Percentiles rank a stretch among this genome's conserved stretches.
phyloP scores from a whole-genome alignment of 805 yeast genomes.

The Candida khao-thaluensis region DNA sequence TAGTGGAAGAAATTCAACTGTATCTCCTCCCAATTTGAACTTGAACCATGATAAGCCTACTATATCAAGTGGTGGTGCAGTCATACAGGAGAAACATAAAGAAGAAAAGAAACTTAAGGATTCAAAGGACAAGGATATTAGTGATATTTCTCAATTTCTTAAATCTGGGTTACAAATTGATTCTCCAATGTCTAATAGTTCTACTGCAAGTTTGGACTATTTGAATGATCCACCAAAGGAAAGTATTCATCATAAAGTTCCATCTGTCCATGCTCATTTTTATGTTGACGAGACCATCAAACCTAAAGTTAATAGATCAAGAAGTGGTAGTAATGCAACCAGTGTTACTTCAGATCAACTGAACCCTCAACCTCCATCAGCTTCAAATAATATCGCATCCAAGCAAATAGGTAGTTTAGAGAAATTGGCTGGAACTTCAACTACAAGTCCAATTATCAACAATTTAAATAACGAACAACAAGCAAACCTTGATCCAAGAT shows the following conservation, averaged over 20 bases:
- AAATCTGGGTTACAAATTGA: slow-evolving; percentile 45
- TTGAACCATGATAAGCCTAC: slow-evolving; percentile 14
- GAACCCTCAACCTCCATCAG: background rate
- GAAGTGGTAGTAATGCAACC: slow-evolving; percentile 38
- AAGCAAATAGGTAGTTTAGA: slow-evolving; percentile 14
- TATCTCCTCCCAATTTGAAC: slow-evolving; percentile 13
- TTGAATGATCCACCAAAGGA: slow-evolving; percentile 30
- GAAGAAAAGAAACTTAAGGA: slow-evolving; percentile 3
- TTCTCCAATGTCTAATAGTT: slow-evolving; percentile 18
- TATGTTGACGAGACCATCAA: slow-evolving; percentile 66
- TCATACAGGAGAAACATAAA: slow-evolving; percentile 27
- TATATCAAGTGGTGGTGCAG: slow-evolving; percentile 48
- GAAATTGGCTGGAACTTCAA: slow-evolving; percentile 10
- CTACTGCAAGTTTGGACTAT: slow-evolving; percentile 26
- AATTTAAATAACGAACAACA: slow-evolving; percentile 33
- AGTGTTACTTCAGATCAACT: slow-evolving; percentile 24
- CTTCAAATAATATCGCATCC: background rate
- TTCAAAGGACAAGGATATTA: slow-evolving; percentile 3
- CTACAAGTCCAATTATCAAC: slow-evolving; percentile 10
- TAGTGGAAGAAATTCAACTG: slow-evolving; percentile 13
- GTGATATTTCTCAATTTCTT: slow-evolving; percentile 58
- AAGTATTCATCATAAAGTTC: slow-evolving; percentile 47
- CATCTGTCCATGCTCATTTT: slow-evolving; percentile 79
- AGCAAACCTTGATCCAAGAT: slow-evolving; percentile 51
- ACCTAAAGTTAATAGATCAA: slow-evolving; percentile 32